phyloP scores from a whole-genome alignment of 495 filamentous ascomycete species.

The Aspergillus cavernicola region DNA sequence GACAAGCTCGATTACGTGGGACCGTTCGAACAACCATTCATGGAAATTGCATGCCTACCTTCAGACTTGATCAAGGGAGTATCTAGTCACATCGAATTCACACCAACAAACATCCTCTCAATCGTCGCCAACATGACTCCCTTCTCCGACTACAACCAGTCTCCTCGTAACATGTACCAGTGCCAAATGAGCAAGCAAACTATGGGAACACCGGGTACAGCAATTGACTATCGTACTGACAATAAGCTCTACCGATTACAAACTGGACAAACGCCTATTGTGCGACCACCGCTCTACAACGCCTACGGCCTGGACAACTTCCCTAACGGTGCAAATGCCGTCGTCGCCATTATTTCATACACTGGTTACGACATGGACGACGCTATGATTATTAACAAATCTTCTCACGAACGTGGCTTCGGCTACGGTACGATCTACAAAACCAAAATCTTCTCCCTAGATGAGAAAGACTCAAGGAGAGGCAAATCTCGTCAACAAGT shows the following conservation, averaged over 20 bases:
- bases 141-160: constrained; percentile 98
- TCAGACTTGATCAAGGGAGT: constrained; percentile 79
- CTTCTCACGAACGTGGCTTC: constrained; percentile 94
- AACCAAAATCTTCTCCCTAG: constrained; percentile 80
- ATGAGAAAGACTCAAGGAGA: constrained; percentile 62
- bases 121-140: constrained; percentile 98
- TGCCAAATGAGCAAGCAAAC: constrained; percentile 99
- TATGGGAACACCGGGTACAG: constrained; percentile 93
- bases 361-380: constrained; percentile 99
- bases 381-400: constrained; percentile 99
- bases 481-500: constrained; percentile 53
- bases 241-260: constrained; percentile 96
- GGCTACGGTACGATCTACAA: constrained; percentile 96
- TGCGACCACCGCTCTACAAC: constrained; percentile 87
- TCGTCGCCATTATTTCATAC: constrained; percentile 97
- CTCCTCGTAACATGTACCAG: constrained; percentile 99
- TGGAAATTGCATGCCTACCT: constrained; percentile 90
- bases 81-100: constrained; percentile 90
- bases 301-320: constrained; percentile 98
- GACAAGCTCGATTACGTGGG: constrained; percentile 84
- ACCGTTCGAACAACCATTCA: constrained; percentile 93
- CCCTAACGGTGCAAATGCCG: constrained; percentile 93
- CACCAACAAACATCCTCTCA: constrained; percentile 94
- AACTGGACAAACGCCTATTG: constrained; percentile 93
- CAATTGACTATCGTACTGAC: constrained; percentile 83